phyloP scores from a whole-genome alignment of 2,329 filamentous ascomycete species.

The Nemania sp. region DNA sequence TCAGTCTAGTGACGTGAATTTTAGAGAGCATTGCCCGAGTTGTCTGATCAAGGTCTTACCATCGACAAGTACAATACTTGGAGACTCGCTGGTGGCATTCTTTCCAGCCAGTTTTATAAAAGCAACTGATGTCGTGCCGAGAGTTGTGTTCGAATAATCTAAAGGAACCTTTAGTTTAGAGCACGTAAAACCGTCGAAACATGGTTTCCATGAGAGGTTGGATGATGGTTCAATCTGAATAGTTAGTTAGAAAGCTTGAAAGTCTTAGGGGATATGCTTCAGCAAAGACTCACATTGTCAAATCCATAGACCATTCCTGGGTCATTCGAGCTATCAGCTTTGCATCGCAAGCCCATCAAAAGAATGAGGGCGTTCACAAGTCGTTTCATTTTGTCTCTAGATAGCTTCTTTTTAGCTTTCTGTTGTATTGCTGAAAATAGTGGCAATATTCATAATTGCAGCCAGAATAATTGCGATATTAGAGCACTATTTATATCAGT shows the following conservation, averaged over 20 bases:
- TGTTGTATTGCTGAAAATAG: constrained; percentile 22
- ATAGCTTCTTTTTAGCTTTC: constrained; percentile 6
- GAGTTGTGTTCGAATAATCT: constrained; percentile 47
- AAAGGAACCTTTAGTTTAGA: constrained; percentile 49
- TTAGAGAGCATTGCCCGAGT: neutral
- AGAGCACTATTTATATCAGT: constrained; percentile 38
- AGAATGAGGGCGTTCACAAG: constrained; percentile 36
- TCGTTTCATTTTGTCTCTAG: constrained; percentile 30
- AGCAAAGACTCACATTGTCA: constrained; percentile 34
- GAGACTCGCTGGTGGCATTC: constrained; percentile 49
- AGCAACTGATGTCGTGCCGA: constrained; percentile 49
- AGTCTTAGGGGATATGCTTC: constrained; percentile 8
- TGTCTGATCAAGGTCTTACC: constrained; percentile 42
- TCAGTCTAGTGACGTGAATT: constrained; percentile 33
- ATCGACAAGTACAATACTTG: constrained; percentile 47
- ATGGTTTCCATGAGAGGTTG: constrained; percentile 51
- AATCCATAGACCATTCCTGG: constrained; percentile 43
- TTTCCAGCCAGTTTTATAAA: constrained; percentile 50
- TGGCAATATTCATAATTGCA: constrained; percentile 22
- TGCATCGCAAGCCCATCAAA: constrained; percentile 42
- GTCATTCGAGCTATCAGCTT: constrained; percentile 35
- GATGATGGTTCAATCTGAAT: constrained; percentile 49
- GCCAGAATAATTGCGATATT: constrained; percentile 28
- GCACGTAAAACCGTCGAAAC: constrained; percentile 50
- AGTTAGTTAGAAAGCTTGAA: constrained; percentile 31